Evolutionary conservation across 192 early-diverging fungal genomes (phyloP), one percentile per base, ranked within the genome.

Genomic region (Entrophospora sp.): DNA sequence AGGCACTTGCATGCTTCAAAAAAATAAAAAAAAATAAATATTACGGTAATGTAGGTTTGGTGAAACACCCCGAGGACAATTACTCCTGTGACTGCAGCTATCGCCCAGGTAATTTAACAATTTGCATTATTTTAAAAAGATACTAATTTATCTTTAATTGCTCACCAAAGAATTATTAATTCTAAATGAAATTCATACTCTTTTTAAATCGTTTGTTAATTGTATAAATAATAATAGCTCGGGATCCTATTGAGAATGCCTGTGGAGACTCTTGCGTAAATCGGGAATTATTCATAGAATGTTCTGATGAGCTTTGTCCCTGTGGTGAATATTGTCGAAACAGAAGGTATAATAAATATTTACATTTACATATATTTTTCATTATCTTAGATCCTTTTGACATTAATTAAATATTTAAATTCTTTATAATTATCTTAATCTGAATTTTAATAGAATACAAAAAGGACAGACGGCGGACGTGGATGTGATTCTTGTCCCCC

Each of bases 181-280:
- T 38, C 13, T 1, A n/a, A 10, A 12, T 20, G n/a, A 59, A 14
- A 59, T 22, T 6, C 9, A 12, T 24, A 8, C 37, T 5, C 24
- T 16, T 9, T 13, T 10, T 9, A 9, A 36, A 16, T 22, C 22
- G 13, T 12, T 59, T 27, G 13, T 22, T 16, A 25, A 22, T n/a
- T 38, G 40, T 24, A 5, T 43, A 43, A 31, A 38, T 37, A 57
- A 36, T 22, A 34, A 57, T 36, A 70, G 72, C 76, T 67, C 85
- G 75, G 25, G 74, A 69, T 36, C 80, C 71, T 56, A 61, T 48
- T 46, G 65, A 72, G 62, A 77, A 77, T 25, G 95, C 97, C 5
- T 99, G 97, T 73, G 97, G 97, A 28, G 88, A 87, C 22, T 79
- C 80, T 62, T 99, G 97, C 72, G 96, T 99, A 66, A 99, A 99